These are phyloP conservation scores for Oryza coarctata DNA, from an alignment of 176 grass and related monocot genomes.

Conservation along the genomic window DNA sequence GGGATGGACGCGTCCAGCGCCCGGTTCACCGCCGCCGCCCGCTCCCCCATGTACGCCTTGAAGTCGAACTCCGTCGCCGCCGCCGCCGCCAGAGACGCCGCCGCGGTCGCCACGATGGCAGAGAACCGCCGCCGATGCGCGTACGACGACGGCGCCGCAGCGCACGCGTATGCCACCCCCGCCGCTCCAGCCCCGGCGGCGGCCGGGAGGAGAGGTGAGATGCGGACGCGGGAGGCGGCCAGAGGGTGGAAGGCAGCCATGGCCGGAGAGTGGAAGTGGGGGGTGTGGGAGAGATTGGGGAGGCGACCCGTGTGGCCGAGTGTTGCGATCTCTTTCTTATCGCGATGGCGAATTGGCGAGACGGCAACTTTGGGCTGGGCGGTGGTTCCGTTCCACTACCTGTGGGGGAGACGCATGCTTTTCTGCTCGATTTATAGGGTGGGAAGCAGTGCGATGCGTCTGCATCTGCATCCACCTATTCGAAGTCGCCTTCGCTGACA, in stretches of 20 bases:
- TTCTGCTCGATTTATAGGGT: not conserved
- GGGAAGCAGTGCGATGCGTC: no score
- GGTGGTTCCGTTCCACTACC: not conserved
- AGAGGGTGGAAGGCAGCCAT: constrained; percentile 53
- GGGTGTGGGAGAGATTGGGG: not conserved
- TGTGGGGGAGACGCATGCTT: not conserved
- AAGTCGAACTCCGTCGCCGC: constrained; percentile 54
- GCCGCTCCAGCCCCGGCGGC: constrained; percentile 1
- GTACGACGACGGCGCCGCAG: constrained; percentile 15
- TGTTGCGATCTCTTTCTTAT: constrained; percentile 20
- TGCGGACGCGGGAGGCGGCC: constrained; percentile 34
- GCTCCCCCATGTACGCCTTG: constrained; percentile 68
- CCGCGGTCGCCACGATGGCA: constrained; percentile 49
- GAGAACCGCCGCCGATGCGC: constrained; percentile 38
- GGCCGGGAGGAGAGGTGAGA: constrained; percentile 3
- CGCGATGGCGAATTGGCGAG: constrained; percentile 1
- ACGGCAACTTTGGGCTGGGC: not conserved
- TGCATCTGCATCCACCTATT: not conserved
- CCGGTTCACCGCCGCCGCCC: constrained; percentile 50
- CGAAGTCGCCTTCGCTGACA: not conserved
- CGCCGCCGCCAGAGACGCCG: constrained; percentile 7
- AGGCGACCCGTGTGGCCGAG: not conserved
- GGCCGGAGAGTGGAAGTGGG: constrained; percentile 6
- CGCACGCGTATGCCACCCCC: no score
- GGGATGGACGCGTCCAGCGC: constrained; percentile 59